Base-by-base conservation (phyloP, 192 early-diverging fungal species). In the Radiomyces spectabilis region DNA sequence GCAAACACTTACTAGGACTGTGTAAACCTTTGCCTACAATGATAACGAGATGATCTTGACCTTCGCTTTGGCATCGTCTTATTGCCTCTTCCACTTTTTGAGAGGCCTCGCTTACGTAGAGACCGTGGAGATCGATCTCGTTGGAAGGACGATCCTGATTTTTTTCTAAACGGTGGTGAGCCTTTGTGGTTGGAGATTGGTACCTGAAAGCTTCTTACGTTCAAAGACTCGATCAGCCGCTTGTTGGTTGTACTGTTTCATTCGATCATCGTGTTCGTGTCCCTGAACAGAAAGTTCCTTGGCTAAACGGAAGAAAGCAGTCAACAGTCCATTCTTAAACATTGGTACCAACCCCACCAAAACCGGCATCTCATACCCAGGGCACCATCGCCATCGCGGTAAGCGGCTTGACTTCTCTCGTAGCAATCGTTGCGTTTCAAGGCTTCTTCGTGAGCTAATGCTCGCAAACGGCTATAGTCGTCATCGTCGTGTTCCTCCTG, bases 91-190 rank as follows among this genome's bases (percentile, higher is more conserved):
- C 70, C 1, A 79, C 63, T 8, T 69, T 59, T 5, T 59, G 69
- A 3, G 77, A 45, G 0, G 86, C 84, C 55, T 86, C 86, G 51
- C 62, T 52, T 25, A 88, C 86, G 55, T 71, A 80, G 10, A 85
- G 53, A 4, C 85, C 86, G 40, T 88, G 86, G 24, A 88, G 46
- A 62, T 88, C 86, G 42, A 88, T 53, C 50, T 86, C 75, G 31
- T 71, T 53, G 1, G 61, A 25, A 13, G 63, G 57, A 26, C 73
- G 53, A 3, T 21, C 30, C 4, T 51, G 19, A 40, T 84, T 85
- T 48, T 84, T 71, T 4, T 48, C 72, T 74, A 34, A 29, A 19
- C 8, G n/a, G n/a, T 27, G 41, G 29, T 0, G 10, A 22, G 34
- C 26, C 26, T 13, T 4, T 25, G 10, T 19, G 5, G 26, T n/a